phyloP scores from a whole-genome alignment of 1,284 basidiomycete species.

The Moesziomyces sp. region DNA sequence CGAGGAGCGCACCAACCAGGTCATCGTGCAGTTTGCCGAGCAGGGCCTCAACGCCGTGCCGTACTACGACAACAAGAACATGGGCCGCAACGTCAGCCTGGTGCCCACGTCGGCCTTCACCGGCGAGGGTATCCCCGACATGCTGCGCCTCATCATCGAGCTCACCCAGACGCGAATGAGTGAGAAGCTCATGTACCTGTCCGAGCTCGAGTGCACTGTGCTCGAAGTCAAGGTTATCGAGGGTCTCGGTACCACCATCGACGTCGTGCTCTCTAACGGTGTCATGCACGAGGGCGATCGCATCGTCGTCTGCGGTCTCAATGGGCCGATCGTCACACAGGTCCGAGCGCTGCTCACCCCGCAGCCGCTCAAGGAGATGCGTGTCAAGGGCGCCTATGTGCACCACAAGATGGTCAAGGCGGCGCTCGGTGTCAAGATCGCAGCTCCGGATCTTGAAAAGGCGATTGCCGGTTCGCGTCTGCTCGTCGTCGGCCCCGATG shows the following conservation, averaged over 20 bases:
- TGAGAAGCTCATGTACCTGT: constrained; percentile 96
- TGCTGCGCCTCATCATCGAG: constrained; percentile 98
- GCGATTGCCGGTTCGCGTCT: constrained; percentile 98
- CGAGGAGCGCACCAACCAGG: constrained; percentile 85
- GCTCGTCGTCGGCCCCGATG: constrained; percentile 89
- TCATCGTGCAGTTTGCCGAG: constrained; percentile 92
- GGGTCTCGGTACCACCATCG: constrained; percentile 96
- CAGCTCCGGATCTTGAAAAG: constrained; percentile 95
- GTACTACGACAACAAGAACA: constrained; percentile 98
- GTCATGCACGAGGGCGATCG: constrained; percentile 90
- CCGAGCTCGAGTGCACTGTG: constrained; percentile 98
- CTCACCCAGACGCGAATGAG: constrained; percentile 98
- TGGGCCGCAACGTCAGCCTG: constrained; percentile 91
- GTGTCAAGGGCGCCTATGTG: constrained; percentile 97
- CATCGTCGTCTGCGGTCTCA: constrained; percentile 96
- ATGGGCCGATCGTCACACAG: constrained; percentile 96
- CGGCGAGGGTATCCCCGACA: constrained; percentile 98
- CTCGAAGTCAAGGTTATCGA: constrained; percentile 99
- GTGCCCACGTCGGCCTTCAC: constrained; percentile 98
- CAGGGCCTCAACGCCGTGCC: constrained; percentile 94
- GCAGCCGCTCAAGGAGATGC: constrained; percentile 93
- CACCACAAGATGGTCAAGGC: constrained; percentile 99
- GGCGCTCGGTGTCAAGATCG: constrained; percentile 95
- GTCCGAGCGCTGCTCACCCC: constrained; percentile 93
- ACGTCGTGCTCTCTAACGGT: constrained; percentile 96